These are phyloP conservation scores for Parsonsia alboflavescens DNA, from an alignment of 257 asterid species.

Conservation along the genomic window DNA sequence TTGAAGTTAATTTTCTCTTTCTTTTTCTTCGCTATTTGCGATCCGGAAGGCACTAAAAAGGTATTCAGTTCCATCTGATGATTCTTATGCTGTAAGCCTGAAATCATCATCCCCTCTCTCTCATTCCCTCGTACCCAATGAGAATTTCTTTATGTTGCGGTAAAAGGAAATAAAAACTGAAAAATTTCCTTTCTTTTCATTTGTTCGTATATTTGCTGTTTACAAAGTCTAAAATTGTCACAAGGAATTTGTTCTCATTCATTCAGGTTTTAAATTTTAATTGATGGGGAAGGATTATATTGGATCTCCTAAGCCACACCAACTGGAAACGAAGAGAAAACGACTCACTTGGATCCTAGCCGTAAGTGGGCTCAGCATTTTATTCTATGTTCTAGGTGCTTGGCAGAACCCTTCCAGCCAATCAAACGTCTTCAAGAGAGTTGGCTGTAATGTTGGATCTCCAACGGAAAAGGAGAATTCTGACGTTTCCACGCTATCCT, in stretches of 20 bases:
- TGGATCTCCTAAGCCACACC: constrained; percentile 81
- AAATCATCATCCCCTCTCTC: too few species aligned
- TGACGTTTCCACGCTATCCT: constrained; percentile 17
- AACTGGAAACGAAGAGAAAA: constrained; percentile 47
- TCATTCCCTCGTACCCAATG: background rate
- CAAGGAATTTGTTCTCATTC: background rate
- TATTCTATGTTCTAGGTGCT: constrained; percentile 65
- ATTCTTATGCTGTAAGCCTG: too few species aligned
- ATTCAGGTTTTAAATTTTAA: constrained; percentile 14
- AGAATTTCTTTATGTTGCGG: background rate
- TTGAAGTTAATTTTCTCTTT: background rate
- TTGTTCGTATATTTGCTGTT: too few species aligned
- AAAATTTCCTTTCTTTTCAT: background rate
- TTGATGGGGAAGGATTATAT: constrained; percentile 62
- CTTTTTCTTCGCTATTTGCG: background rate
- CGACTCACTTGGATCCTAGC: constrained; percentile 58
- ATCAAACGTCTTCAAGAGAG: constrained; percentile 40
- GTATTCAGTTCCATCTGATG: background rate
- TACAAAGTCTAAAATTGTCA: background rate
- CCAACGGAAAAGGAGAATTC: constrained; percentile 3
- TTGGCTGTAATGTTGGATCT: constrained; percentile 45
- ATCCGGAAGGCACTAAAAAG: background rate
- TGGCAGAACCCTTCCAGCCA: constrained; percentile 56
- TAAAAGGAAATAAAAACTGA: background rate
- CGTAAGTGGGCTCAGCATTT: constrained; percentile 63